These are phyloP conservation scores for Trichosporon inkin DNA, from an alignment of 1,284 basidiomycete species.

Conservation along the genomic window DNA sequence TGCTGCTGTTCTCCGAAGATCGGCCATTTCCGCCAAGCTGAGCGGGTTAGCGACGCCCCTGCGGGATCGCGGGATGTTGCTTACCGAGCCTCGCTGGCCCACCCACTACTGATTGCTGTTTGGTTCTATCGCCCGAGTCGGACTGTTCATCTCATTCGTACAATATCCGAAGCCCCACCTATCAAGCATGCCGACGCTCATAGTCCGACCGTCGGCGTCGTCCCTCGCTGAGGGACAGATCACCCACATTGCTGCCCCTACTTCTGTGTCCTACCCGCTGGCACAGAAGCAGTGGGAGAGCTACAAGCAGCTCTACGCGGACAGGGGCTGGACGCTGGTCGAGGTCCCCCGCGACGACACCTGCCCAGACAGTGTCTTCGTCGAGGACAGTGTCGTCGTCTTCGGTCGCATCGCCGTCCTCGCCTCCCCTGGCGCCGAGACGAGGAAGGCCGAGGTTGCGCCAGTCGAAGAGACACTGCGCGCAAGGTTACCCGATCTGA, in stretches of 20 bases:
- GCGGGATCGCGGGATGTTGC: no score
- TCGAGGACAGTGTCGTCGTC: conserved; percentile 16
- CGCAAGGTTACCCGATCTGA: neutral
- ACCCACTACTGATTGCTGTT: no score
- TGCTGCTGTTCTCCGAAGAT: no score
- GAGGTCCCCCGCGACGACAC: conserved; percentile 11
- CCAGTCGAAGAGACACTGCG: conserved; percentile 1
- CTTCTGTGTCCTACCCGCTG: neutral
- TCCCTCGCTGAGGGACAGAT: conserved; percentile 17
- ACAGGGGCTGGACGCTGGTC: conserved; percentile 7
- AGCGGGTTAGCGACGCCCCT: no score
- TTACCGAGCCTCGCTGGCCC: no score
- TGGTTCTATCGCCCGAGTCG: no score
- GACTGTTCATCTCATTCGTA: no score
- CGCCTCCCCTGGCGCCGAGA: conserved; percentile 2
- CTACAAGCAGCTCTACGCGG: conserved; percentile 4
- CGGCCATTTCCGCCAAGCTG: no score
- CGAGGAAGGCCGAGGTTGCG: conserved; percentile 6
- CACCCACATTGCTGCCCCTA: conserved; percentile 11
- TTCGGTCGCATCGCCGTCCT: conserved; percentile 12
- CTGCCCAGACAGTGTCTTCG: conserved; percentile 15
- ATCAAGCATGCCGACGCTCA: conserved; percentile 4
- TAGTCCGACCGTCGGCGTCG: conserved; percentile 10
- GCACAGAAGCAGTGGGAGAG: conserved; percentile 8
- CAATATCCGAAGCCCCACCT: no score